Base-by-base conservation (phyloP, 2,329 filamentous ascomycete species). In the Venturia pyrina region DNA sequence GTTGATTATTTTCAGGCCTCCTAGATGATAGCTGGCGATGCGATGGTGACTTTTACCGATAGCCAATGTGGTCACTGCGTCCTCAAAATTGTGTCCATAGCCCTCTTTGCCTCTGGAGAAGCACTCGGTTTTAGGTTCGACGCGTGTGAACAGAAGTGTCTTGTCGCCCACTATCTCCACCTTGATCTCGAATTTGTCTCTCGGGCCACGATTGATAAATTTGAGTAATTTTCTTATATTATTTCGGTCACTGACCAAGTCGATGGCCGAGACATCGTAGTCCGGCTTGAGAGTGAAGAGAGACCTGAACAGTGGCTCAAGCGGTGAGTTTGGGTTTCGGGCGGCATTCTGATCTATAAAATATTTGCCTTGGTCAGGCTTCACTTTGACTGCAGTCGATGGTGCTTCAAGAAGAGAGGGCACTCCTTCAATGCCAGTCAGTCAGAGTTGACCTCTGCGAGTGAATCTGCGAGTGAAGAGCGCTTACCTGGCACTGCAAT, bases 161-260 rank as follows among this genome's bases (percentile, higher is more conserved):
- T 74, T 71, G 19, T 72, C 69, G 3, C 69, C 69, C 5, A 78
- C 66, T 19, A 34, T 3, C 67, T 82, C 80, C 37, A 79, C 71
- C 0, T 73, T 66, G 50, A 83, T 79, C n/a, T 71, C 74, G 67
- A 82, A 82, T 5, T 70, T 11, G 17, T 78, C 72, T 13, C 71
- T 69, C 19, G 68, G 67, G 41, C 73, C 67, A 50, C 66, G 71
- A 43, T 77, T 71, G 62, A 81, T 67, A 67, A 82, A 81, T 1
- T 73, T 73, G 1, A 82, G 73, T 24, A 83, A 77, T 70, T 82
- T 82, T 40, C 80, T 78, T 63, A 83, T 75, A 63, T 79, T 81
- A 70, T 80, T 81, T 40, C 79, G 72, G 68, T 82, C 80, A 2
- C 76, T 79, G 24, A 83, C 72, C 13, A 83, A 66, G 68, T 82